phyloP scores from a whole-genome alignment of 1,284 basidiomycete genomes.

The Ceratobasidium sp. region DNA sequence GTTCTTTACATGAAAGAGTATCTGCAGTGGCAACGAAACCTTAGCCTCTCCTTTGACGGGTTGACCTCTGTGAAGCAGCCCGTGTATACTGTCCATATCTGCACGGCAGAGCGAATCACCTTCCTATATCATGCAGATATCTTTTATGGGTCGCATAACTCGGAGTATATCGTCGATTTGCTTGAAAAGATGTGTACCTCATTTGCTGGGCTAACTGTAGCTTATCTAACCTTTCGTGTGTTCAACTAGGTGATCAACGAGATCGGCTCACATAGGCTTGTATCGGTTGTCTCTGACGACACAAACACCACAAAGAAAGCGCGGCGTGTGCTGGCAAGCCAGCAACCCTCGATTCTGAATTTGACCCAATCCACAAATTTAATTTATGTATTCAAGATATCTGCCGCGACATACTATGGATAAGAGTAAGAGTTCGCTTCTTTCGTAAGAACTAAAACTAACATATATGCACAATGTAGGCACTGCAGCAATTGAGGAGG shows the following conservation, averaged over 20 bases:
- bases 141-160: slow-evolving; percentile 3
- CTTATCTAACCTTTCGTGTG: neutral
- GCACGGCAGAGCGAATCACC: neutral
- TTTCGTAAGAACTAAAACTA: slow-evolving; percentile 1
- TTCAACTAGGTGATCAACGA: neutral
- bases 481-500: slow-evolving; percentile 47
- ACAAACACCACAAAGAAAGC: slow-evolving; percentile 7
- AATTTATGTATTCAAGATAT: slow-evolving; percentile 9
- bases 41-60: slow-evolving; percentile 13
- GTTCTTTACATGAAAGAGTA: neutral
- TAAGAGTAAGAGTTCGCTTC: neutral
- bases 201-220: no score
- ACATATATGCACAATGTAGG: slow-evolving; percentile 44
- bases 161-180: neutral
- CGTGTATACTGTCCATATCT: slow-evolving; percentile 1
- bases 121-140: neutral
- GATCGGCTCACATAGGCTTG: neutral
- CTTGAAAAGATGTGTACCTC: neutral
- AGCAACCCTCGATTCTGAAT: slow-evolving; percentile 1
- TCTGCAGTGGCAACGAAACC: neutral
- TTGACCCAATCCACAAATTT: slow-evolving; percentile 8
- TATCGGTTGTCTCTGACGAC: neutral
- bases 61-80: neutral
- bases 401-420: neutral
- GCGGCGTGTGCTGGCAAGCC: neutral